phyloP scores from a whole-genome alignment of 805 yeast species.

The Saitoella complicata region DNA sequence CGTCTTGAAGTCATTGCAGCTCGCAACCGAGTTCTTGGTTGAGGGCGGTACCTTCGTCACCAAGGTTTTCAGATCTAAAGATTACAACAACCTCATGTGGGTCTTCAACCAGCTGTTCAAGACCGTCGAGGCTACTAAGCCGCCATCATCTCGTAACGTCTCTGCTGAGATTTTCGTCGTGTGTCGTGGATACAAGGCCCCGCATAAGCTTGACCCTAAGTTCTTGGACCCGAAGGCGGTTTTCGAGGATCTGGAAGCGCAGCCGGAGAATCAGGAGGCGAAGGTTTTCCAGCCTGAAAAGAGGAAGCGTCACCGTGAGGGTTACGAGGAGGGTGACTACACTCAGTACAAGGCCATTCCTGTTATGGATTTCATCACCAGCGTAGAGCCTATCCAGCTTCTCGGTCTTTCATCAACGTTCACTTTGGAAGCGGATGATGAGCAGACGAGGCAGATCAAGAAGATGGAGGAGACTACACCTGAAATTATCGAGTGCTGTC shows the following conservation, averaged over 20 bases:
- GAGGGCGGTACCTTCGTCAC: constrained; percentile 94
- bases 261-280: constrained; percentile 52
- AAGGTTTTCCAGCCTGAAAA: constrained; percentile 90
- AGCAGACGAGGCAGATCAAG: constrained; percentile 52
- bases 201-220: constrained; percentile 85
- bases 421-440: constrained; percentile 21
- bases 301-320: constrained; percentile 78
- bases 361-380: constrained; percentile 62
- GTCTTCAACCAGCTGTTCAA: constrained; percentile 91
- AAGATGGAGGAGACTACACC: constrained; percentile 62
- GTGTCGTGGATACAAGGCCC: constrained; percentile 90
- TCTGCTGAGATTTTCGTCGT: constrained; percentile 98
- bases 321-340: constrained; percentile 91
- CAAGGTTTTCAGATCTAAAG: constrained; percentile 95
- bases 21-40: constrained; percentile 82
- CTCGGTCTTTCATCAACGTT: constrained; percentile 55
- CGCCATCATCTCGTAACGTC: constrained; percentile 97
- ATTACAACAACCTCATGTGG: constrained; percentile 94
- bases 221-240: constrained; percentile 83
- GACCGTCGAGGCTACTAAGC: constrained; percentile 96
- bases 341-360: constrained; percentile 53
- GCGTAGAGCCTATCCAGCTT: constrained; percentile 68
- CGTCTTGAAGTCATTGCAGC: constrained; percentile 78
- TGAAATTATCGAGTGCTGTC: constrained; percentile 68
- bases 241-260: constrained; percentile 64